These are phyloP conservation scores for Lactarius trivialis DNA, from an alignment of 768 basidiomycete species.

Conservation along the genomic window DNA sequence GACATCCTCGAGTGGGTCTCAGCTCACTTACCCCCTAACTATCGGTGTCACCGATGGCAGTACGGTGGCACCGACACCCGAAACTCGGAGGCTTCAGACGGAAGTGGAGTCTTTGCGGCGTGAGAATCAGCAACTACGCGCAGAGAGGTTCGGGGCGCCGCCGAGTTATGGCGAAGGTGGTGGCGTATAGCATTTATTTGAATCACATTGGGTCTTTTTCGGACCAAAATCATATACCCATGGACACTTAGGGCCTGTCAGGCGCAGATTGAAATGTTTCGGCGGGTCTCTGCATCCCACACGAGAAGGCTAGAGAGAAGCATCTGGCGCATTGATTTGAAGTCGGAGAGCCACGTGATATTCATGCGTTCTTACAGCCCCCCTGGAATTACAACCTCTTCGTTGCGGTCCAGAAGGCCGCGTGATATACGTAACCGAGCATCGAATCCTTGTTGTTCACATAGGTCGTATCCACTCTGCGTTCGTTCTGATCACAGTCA, in stretches of 20 bases:
- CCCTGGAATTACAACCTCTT: constrained; percentile 28
- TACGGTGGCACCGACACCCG: neutral
- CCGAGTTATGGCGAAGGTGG: constrained; percentile 22
- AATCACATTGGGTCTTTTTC: neutral
- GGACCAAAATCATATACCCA: neutral
- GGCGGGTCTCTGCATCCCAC: too few species aligned
- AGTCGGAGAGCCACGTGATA: neutral
- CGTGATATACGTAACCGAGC: constrained; percentile 79
- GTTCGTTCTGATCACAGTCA: constrained; percentile 60
- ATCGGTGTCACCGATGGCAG: neutral
- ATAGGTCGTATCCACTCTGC: constrained; percentile 75
- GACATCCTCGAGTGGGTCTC: neutral
- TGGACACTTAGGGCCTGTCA: neutral
- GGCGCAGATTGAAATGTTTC: too few species aligned
- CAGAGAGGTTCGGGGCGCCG: constrained; percentile 25
- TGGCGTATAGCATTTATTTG: neutral
- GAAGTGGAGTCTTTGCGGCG: constrained; percentile 29
- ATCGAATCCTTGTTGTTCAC: constrained; percentile 76
- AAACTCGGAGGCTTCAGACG: constrained; percentile 1
- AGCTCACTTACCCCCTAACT: neutral
- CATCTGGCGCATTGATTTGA: neutral
- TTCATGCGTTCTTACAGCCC: neutral
- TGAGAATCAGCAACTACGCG: constrained; percentile 26
- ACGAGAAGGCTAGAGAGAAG: too few species aligned
- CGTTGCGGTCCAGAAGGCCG: constrained; percentile 78